Base-by-base conservation (phyloP, 768 basidiomycete genomes). In the Melanogaster broomeanus region DNA sequence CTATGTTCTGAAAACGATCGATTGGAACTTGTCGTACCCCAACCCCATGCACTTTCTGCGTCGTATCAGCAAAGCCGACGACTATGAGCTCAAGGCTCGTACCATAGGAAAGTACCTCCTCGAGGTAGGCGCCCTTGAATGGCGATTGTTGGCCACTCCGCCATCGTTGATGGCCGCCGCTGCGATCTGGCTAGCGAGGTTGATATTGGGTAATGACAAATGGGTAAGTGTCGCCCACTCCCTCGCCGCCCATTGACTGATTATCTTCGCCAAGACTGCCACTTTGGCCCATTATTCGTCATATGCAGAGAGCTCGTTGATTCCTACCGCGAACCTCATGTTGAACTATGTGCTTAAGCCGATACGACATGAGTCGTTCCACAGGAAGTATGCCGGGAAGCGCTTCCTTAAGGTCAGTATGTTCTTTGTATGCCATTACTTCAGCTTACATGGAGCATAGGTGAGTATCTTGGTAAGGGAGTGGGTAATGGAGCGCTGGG, bases 91-190 rank as follows among this genome's bases (percentile, higher is more conserved):
- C 27, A 83, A 91, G 59, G 86, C 86, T 15, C 75, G 94, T 50
- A 94, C 93, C 3, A 78, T 97, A 18, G 92, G 85, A 31, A 97
- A 98, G 68, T 98, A 93, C 70, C 77, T 97, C 45, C 74, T 95
- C 47, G 95, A 97, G 73, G 89, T 97, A 43, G 81, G 83, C 12
- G 81, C 83, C 45, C 75, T 97, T 18, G 93, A 98, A 57, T 83
- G 86, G 76, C 74, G 81, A n/a, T 73, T 98, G 55, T 73, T 98
- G 40, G 75, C 77, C 2, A 80, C 82, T 6, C 79, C 86, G 9
- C 90, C 95, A 3, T 92, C 89, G 24, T 62, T 90, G 56, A 70
- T 94, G 52, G 88, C 93, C 11, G 93, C 94, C 0, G 85, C 91
- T 10, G 81, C 88, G 0, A 80, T 91, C 56, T 97, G 93, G 93